Percentiles rank a stretch among this genome's conserved stretches.
These are phyloP conservation scores for Lichtheimia corymbifera DNA, from an alignment of 371 early-diverging fungal species.

Conservation along the genomic window DNA sequence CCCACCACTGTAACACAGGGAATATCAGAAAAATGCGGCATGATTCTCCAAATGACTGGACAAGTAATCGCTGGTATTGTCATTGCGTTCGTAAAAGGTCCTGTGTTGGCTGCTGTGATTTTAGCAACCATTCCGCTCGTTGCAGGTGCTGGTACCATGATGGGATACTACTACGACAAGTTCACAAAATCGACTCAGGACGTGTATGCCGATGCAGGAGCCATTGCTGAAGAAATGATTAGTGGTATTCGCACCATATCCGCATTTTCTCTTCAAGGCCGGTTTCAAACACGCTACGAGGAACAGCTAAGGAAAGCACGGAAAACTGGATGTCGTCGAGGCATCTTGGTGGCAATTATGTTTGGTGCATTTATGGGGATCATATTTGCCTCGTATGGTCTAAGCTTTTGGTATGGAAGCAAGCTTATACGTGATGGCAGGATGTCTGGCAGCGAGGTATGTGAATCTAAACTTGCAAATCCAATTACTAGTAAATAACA, in stretches of 20 bases:
- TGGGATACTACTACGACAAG: slow-evolving; percentile 61
- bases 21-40: slow-evolving; percentile 80
- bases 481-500: too few relatives aligned
- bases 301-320: slow-evolving; percentile 52
- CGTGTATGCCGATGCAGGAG: slow-evolving; percentile 64
- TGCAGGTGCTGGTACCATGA: slow-evolving; percentile 36
- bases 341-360: slow-evolving; percentile 46
- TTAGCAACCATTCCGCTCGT: slow-evolving; percentile 63
- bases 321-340: slow-evolving; percentile 56
- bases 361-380: slow-evolving; percentile 63
- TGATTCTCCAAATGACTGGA: slow-evolving; percentile 63
- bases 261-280: slow-evolving; percentile 77
- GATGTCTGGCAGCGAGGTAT: slow-evolving; percentile 36
- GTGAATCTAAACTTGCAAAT: too few relatives aligned
- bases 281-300: slow-evolving; percentile 65
- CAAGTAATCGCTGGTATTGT: slow-evolving; percentile 34
- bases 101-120: slow-evolving; percentile 81
- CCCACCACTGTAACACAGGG: slow-evolving; percentile 33
- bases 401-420: slow-evolving; percentile 83
- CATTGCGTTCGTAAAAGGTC: slow-evolving; percentile 72
- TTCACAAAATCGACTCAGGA: slow-evolving; percentile 40
- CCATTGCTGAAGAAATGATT: slow-evolving; percentile 74
- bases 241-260: slow-evolving; percentile 85
- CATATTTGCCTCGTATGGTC: slow-evolving; percentile 64
- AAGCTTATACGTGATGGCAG: slow-evolving; percentile 47